Evolutionary conservation across 345 rosid genomes (phyloP).

Genomic region (Eucalyptus grandis): DNA sequence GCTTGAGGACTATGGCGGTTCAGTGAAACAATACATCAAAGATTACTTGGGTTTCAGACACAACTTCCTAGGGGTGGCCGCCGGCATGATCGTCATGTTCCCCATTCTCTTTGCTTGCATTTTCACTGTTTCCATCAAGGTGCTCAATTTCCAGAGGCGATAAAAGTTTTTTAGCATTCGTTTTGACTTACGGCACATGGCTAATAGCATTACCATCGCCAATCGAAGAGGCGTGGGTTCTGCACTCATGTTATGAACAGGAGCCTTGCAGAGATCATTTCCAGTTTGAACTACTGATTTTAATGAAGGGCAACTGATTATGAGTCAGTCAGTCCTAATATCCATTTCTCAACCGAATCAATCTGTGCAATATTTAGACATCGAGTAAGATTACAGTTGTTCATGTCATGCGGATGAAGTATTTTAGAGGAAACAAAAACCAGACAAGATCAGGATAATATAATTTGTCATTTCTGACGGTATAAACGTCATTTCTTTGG

Average conservation of each 20-base stretch:
- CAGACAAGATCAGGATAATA: not conserved
- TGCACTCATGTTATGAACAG: not conserved
- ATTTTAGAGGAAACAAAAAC: not conserved
- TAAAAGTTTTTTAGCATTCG: not conserved
- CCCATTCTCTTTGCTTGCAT: conserved; percentile 7
- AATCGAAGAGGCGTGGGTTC: not conserved
- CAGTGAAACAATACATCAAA: conserved; percentile 1
- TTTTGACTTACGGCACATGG: not conserved
- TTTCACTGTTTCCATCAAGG: conserved; percentile 7
- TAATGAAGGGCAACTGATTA: not conserved
- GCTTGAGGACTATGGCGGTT: not conserved
- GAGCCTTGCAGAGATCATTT: not conserved
- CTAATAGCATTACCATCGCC: not conserved
- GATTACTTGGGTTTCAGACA: conserved; percentile 9
- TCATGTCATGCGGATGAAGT: not conserved
- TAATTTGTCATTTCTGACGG: not conserved
- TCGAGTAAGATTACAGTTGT: not conserved
- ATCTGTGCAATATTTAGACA: not conserved
- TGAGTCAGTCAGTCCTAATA: not conserved
- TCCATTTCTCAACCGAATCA: not conserved
- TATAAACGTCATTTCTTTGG: not conserved
- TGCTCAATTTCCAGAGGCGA: conserved; percentile 20
- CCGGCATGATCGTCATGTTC: conserved; percentile 4
- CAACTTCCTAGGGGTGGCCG: conserved; percentile 17
- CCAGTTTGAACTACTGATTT: not conserved